Evolutionary conservation across 2,329 filamentous ascomycete species (phyloP), one percentile per base, ranked within the genome.

Genomic region (Rugonectria rugulosa): DNA sequence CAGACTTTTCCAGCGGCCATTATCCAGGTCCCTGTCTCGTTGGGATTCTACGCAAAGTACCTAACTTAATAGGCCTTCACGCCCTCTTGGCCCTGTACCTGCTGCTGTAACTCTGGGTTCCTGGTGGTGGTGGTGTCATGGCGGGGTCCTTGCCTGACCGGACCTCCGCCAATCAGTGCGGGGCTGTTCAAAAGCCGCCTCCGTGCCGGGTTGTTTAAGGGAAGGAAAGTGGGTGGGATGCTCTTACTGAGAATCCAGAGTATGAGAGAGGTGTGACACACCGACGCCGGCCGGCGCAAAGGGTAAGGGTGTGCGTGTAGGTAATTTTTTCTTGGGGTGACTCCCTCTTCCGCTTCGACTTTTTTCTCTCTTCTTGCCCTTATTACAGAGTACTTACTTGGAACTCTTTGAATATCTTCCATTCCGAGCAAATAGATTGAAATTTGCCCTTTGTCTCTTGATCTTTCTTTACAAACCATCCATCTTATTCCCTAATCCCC

Each of bases 231-330:
- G 11, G 29, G 29, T 32, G 29, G 29, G n/a, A 10, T 31, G 37
- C 36, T 31, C 17, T 49, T 46, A 36, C 36, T 51, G 53, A 27
- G 34, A 41, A n/a, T n/a, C n/a, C n/a, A n/a, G n/a, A n/a, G n/a
- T n/a, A n/a, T n/a, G n/a, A 6, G 15, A 41, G 14, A 51, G 56
- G 56, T 50, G 58, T 61, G 58, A 55, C 63, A 64, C 58, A 60
- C 65, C 65, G 63, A 68, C 52, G 64, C 45, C 38, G 43, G 44
- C 43, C 65, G 65, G 65, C 62, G 58, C 58, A 62, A 65, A 63
- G 57, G 62, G 55, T 36, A 56, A 55, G 61, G 56, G 59, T 40
- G 37, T 40, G 37, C 15, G 4, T 57, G 53, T 54, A 31, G 34
- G 32, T 38, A 41, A 31, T 45, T 46, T 52, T 52, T 52, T 44